Base-by-base conservation (phyloP, 495 filamentous ascomycete species). In the Aspergillus asperescens region DNA sequence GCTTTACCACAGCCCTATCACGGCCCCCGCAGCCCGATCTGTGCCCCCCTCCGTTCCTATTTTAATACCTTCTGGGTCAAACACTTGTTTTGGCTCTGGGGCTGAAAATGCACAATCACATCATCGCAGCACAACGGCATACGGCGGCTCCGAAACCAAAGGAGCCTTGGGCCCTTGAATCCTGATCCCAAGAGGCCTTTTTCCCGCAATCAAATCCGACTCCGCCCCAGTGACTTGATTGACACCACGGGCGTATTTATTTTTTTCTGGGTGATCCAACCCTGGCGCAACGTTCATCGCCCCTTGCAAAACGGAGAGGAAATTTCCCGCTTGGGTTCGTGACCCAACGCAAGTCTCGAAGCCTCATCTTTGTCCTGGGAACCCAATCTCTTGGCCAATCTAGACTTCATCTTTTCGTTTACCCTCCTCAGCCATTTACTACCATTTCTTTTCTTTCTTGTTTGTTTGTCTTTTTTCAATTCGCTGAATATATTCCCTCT, bases 331-430 rank as follows among this genome's bases (percentile, higher is more conserved):
- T 7, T 32, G 19, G 41, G 48, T 37, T 55, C 31, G 44, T 49
- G 45, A 39, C 53, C 53, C 46, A 49, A 54, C 34, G 16, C 27
- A 37, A 55, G 53, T n/a, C 18, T 47, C 13, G 28, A 34, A 47
- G 44, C 53, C 53, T 55, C 53, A 55, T 55, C 53, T 55, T 46
- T 55, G 28, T 49, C 6, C 20, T 48, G 46, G 29, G 19, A 45
- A 55, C 53, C 46, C 53, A 55, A 55, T 45, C 46, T 55, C 38
- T 49, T 41, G 31, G 38, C 28, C 40, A 37, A 38, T 39, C 37
- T 55, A 50, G 45, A 31, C 32, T 29, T n/a, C 7, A 35, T 48
- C 9, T 28, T 31, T 40, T n/a, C 32, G 24, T 32, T 38, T 35
- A 9, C 35, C 4, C 34, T 27, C 27, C 29, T 20, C 9, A 42